Base-by-base conservation (phyloP, 2,329 filamentous ascomycete species). In the Fusarium transvaalense region DNA sequence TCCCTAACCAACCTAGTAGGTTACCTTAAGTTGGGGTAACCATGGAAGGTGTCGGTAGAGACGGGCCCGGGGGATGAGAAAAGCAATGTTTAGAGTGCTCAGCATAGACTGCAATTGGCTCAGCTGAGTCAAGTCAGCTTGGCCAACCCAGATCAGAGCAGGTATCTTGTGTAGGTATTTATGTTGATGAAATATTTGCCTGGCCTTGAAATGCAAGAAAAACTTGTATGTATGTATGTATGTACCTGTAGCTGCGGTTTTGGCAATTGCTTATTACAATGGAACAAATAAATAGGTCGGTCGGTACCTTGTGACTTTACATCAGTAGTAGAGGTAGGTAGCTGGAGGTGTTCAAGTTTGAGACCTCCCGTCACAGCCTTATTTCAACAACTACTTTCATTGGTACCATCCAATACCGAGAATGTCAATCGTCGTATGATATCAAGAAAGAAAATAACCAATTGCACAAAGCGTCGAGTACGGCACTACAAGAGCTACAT, bases 351-450 rank as follows among this genome's bases (percentile, higher is more conserved):
- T 45, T 10, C 42, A 45, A 57, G 34, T 52, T 51, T 61, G 45
- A 61, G 41, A 62, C 47, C 58, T 53, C 27, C 27, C 6, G 27
- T 29, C 25, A 38, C 35, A 57, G 55, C 52, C 67, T 58, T 69
- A 62, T 66, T 68, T 64, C 59, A 58, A 67, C 53, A n/a, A 48
- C 25, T 19, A 52, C 35, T 56, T 21, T n/a, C n/a, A n/a, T n/a
- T 15, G 23, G 14, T 12, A 19, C 21, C 17, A 39, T 25, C 21
- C 29, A 29, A 29, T 29, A 12, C 29, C 8, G 29, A 29, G 10
- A 29, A 5, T 29, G 29, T 25, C 23, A 27, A 17, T n/a, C 10
- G 13, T 17, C 23, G 5, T 42, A 27, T 21, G 8, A 25, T n/a
- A 27, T 17, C 23, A 9, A n/a, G 23, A 42, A 43, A 9, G 12